Evolutionary conservation across 2,329 filamentous ascomycete species (phyloP).

Genomic region (Fusarium sp.): DNA sequence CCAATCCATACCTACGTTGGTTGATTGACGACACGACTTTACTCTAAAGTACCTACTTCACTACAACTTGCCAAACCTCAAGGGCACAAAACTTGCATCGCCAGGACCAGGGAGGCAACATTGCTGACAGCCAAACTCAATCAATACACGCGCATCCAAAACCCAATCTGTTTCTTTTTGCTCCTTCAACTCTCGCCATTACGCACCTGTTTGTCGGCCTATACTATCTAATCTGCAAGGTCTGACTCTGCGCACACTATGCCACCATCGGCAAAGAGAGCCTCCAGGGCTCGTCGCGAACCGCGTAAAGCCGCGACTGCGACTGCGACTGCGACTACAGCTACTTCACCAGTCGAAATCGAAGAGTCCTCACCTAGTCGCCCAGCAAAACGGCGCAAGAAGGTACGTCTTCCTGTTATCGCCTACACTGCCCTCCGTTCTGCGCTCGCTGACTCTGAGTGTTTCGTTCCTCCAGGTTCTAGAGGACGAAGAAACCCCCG

Average conservation of each 20-base stretch:
- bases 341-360: slow-evolving; percentile 51
- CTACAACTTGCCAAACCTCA: slow-evolving; percentile 20
- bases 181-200: not conserved
- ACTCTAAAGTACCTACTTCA: slow-evolving; percentile 23
- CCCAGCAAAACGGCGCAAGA: slow-evolving; percentile 73
- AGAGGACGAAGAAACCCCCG: slow-evolving; percentile 52
- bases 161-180: slow-evolving; percentile 1
- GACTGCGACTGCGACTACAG: slow-evolving; percentile 49
- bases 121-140: not conserved
- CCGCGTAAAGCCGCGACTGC: slow-evolving; percentile 51
- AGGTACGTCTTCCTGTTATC: slow-evolving; percentile 54
- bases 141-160: not conserved
- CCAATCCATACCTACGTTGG: slow-evolving; percentile 15
- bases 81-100: slow-evolving; percentile 16
- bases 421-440: not conserved
- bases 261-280: slow-evolving; percentile 54
- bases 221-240: slow-evolving; percentile 12
- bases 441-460: slow-evolving; percentile 26
- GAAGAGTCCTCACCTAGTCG: slow-evolving; percentile 69
- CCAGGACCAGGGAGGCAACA: slow-evolving; percentile 9
- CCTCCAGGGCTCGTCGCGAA: slow-evolving; percentile 54
- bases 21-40: slow-evolving; percentile 43
- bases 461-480: slow-evolving; percentile 48
- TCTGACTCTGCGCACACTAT: slow-evolving; percentile 42
- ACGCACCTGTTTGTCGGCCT: not conserved